These are phyloP conservation scores for Jatropha curcas DNA, from an alignment of 345 rosid genomes.

Conservation along the genomic window DNA sequence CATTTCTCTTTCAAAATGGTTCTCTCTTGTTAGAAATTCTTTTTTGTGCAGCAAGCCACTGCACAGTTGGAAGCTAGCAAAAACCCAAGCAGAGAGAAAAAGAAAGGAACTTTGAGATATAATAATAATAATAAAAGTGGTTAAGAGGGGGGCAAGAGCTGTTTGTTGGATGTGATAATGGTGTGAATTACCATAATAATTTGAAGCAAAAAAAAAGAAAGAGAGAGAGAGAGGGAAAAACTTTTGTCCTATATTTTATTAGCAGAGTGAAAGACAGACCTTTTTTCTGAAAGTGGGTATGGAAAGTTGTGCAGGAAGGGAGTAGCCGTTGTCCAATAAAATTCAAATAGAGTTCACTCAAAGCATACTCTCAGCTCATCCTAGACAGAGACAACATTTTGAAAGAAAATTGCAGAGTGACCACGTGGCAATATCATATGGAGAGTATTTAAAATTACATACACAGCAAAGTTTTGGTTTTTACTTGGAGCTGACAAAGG, in stretches of 20 bases:
- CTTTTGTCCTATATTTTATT: constrained; percentile 17
- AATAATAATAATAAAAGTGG: constrained; percentile 4
- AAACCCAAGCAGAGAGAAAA: neutral
- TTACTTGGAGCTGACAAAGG: neutral
- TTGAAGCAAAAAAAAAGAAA: constrained; percentile 17
- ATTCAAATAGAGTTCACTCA: constrained; percentile 28
- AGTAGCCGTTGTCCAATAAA: constrained; percentile 55
- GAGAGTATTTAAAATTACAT: constrained; percentile 1
- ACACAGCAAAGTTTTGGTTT: neutral
- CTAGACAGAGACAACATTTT: neutral
- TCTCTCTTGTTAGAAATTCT: neutral
- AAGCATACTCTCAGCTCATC: constrained; percentile 26
- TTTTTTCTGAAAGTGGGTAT: constrained; percentile 35
- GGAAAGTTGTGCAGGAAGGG: constrained; percentile 42
- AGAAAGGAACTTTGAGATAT: neutral
- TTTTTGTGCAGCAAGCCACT: constrained; percentile 6
- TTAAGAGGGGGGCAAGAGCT: neutral
- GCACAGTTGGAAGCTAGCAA: constrained; percentile 2
- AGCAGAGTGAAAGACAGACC: constrained; percentile 18
- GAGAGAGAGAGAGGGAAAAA: constrained; percentile 7
- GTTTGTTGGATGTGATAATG: constrained; percentile 28
- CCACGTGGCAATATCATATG: neutral
- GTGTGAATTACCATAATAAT: constrained; percentile 25
- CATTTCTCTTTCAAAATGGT: constrained; percentile 19
- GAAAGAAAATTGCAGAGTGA: neutral